Base-by-base conservation (phyloP, 192 early-diverging fungal species). In the Obelidium mucronatum region DNA sequence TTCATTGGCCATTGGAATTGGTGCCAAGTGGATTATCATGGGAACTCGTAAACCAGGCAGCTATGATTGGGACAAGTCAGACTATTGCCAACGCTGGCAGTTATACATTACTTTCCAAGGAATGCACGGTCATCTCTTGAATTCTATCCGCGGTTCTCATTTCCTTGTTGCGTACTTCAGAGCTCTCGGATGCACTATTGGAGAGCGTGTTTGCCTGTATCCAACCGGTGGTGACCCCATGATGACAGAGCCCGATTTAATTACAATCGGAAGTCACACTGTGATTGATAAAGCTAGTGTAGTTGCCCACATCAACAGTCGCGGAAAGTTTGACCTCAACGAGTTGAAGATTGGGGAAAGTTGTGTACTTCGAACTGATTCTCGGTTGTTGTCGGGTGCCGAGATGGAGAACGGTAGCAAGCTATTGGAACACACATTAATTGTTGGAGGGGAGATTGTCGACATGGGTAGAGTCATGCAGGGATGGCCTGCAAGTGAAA, bases 241-340 rank as follows among this genome's bases (percentile, higher is more conserved):
- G 85, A 80, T 86, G 80, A 84, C 85, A 26, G 85, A 86, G 67
- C 78, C 85, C 15, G 85, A 86, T 52, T 64, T 86, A 19, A 69
- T 84, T 42, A 84, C 67, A 26, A 70, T 86, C 58, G 82, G 81
- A 42, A 66, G 84, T 42, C 74, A 79, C 52, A 76, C 72, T 26
- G 70, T 74, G 35, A 74, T 86, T 62, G 82, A 84, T 76, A 69
- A 76, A 52, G 85, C 85, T 5, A 79, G 77, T 36, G 36, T 86
- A 15, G 78, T 86, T 6, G 75, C 73, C 36, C 85, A 86, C 60
- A 59, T 86, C 64, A 86, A 86, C 75, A 80, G 77, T 44, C 65
- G 68, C 42, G 85, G 85, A 31, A 76, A 78, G 52, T 86, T 86
- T 73, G 68, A 65, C 34, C 64, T 86, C 24, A 86, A 86, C 59